Evolutionary conservation across 2,329 filamentous ascomycete genomes (phyloP), one percentile per base, ranked within the genome.

Genomic region (Thermothelomyces thermophilus): DNA sequence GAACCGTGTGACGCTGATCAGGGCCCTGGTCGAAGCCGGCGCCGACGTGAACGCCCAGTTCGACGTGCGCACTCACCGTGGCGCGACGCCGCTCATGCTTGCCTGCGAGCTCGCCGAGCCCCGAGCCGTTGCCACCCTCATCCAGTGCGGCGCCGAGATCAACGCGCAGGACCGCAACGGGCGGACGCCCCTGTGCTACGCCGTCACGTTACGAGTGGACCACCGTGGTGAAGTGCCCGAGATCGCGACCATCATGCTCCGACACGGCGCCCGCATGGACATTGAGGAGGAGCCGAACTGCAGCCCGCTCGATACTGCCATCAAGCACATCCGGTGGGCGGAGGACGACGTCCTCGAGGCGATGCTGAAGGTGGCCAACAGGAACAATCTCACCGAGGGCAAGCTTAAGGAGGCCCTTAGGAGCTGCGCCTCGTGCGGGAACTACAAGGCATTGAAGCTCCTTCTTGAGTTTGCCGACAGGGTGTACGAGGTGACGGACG

Each of bases 41-140:
- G 56, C 53, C 26, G 50, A 57, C 17, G 50, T 57, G 13, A 55
- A 60, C 17, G 58, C 53, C 11, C 55, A 53, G n/a, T 56, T 59
- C 22, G 50, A 58, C 49, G 55, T 58, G 50, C 52, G 54, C 36
- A 46, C 48, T 17, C 50, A 57, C 30, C 55, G 53, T 6, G 33
- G 46, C 14, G 51, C 41, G 17, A 58, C 58, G 1, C 48, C 56
- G 16, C 51, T 60, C 8, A 60, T 60, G 58, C 41, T 58, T 16
- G 58, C 58, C 17, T 58, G 56, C 37, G 56, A 58, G 44, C 48
- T 57, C 17, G 55, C 56, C 19, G 56, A 57, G 41, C 55, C 55
- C 6, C 56, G 56, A 8, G 58, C 51, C 4, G 53, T 59, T 5
- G 39, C 46, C 6, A 52, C 52, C 11, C 47, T 60, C 5, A 31